phyloP scores from a whole-genome alignment of 768 basidiomycete genomes.

The Agrocybe praecox region DNA sequence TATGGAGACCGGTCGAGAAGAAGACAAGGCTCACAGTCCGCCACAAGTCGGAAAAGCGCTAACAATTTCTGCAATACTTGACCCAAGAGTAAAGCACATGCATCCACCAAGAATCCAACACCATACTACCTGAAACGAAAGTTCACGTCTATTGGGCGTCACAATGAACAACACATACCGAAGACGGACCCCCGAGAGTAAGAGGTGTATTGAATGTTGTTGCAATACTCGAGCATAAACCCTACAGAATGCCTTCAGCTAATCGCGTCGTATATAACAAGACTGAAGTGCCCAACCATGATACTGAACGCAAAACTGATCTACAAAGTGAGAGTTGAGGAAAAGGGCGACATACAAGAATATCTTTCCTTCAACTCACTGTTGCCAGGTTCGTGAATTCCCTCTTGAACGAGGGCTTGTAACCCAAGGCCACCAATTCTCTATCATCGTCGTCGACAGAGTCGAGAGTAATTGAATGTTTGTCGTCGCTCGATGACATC shows the following conservation, averaged over 20 bases:
- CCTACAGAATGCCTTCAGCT: constrained; percentile 33
- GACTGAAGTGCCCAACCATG: constrained; percentile 45
- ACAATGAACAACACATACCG: constrained; percentile 38
- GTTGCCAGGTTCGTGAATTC: constrained; percentile 87
- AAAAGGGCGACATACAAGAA: too few species aligned
- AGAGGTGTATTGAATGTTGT: constrained; percentile 81
- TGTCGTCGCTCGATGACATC: constrained; percentile 21
- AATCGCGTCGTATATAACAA: constrained; percentile 10
- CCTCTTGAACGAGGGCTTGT: constrained; percentile 79
- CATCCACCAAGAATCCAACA: constrained; percentile 73
- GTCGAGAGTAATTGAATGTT: constrained; percentile 17
- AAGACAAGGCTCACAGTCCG: constrained; percentile 51
- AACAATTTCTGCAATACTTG: constrained; percentile 77
- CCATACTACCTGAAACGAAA: constrained; percentile 54
- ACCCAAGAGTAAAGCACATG: constrained; percentile 76
- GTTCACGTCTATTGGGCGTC: constrained; percentile 2
- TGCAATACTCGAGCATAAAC: constrained; percentile 74
- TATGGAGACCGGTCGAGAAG: background rate
- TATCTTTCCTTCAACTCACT: constrained; percentile 34
- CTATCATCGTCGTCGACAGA: constrained; percentile 60
- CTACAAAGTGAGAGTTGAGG: constrained; percentile 28
- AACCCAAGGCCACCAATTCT: constrained; percentile 66
- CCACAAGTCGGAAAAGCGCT: constrained; percentile 78
- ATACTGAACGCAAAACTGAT: constrained; percentile 81
- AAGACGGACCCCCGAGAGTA: constrained; percentile 67